These are phyloP conservation scores for Plantago major DNA, from an alignment of 257 asterid genomes.

Conservation along the genomic window DNA sequence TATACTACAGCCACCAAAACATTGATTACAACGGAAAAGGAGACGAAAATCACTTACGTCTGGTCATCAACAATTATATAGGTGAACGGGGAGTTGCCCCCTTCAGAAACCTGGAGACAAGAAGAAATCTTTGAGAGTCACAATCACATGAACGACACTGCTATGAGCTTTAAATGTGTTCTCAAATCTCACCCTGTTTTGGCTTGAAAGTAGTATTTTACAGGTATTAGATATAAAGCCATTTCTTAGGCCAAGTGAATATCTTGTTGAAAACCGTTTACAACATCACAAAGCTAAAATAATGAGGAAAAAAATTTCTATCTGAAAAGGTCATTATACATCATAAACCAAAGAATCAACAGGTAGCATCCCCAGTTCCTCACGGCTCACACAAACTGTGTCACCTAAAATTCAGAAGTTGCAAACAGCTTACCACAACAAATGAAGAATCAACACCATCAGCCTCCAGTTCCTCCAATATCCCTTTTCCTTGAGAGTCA, in stretches of 20 bases:
- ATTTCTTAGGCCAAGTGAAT: background rate
- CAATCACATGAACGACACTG: background rate
- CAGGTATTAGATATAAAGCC: background rate
- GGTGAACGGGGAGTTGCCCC: slow-evolving; percentile 96
- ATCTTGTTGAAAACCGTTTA: background rate
- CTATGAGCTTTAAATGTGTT: background rate
- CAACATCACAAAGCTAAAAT: background rate
- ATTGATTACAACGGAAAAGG: slow-evolving; percentile 14
- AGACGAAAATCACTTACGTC: slow-evolving; percentile 55
- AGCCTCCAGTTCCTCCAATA: slow-evolving; percentile 72
- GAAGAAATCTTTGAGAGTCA: slow-evolving; percentile 17
- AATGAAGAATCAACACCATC: slow-evolving; percentile 87
- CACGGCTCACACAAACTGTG: background rate
- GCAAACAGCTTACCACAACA: slow-evolving; percentile 49
- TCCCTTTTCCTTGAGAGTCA: slow-evolving; percentile 87
- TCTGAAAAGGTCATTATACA: background rate
- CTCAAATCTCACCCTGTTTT: background rate
- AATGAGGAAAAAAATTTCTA: background rate
- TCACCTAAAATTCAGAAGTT: background rate
- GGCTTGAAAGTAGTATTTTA: background rate
- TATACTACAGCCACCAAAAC: slow-evolving; percentile 10
- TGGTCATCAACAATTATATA: slow-evolving; percentile 85
- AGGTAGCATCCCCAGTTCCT: background rate
- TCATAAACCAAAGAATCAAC: background rate
- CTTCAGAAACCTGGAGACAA: slow-evolving; percentile 66